Percentiles rank a stretch among this genome's conserved stretches.
phyloP scores from a whole-genome alignment of 2,329 filamentous ascomycete species.

The Paraphaeosphaeria sporulosa region DNA sequence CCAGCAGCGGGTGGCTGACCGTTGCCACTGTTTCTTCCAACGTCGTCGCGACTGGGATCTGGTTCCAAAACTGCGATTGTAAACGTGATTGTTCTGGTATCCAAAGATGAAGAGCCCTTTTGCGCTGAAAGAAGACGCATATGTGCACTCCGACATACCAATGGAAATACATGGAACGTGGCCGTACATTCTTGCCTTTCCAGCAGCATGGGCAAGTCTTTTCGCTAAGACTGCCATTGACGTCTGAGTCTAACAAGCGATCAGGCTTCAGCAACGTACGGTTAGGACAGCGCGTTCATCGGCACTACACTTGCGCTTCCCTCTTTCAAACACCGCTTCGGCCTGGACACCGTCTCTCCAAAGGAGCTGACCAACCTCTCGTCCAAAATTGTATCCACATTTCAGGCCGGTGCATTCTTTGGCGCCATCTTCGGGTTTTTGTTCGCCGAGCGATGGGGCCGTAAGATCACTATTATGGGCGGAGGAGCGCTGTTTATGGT shows the following conservation, averaged over 20 bases:
- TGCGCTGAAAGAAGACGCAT: not conserved
- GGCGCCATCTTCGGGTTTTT: conserved; percentile 5
- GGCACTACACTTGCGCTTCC: not conserved
- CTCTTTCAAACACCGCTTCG: conserved; percentile 7
- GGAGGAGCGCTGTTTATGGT: conserved; percentile 5
- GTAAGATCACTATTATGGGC: conserved; percentile 7
- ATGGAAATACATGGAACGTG: not conserved
- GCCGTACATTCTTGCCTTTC: conserved; percentile 8
- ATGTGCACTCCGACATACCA: not conserved
- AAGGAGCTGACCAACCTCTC: not conserved
- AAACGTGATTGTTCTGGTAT: not conserved
- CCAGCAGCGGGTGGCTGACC: not conserved
- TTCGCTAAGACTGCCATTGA: not conserved
- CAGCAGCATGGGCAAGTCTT: conserved; percentile 6
- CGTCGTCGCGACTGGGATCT: not conserved
- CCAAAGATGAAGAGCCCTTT: conserved; percentile 6
- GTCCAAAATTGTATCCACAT: conserved; percentile 7
- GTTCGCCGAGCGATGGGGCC: conserved; percentile 7
- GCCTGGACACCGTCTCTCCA: conserved; percentile 1
- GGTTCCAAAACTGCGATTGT: not conserved
- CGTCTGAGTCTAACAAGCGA: not conserved
- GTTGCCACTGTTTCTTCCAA: not conserved
- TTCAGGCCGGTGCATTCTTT: conserved; percentile 6
- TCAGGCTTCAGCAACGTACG: not conserved
- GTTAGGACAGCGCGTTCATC: conserved; percentile 1